These are phyloP conservation scores for Syzygium jambos DNA, from an alignment of 345 rosid species.

Conservation along the genomic window DNA sequence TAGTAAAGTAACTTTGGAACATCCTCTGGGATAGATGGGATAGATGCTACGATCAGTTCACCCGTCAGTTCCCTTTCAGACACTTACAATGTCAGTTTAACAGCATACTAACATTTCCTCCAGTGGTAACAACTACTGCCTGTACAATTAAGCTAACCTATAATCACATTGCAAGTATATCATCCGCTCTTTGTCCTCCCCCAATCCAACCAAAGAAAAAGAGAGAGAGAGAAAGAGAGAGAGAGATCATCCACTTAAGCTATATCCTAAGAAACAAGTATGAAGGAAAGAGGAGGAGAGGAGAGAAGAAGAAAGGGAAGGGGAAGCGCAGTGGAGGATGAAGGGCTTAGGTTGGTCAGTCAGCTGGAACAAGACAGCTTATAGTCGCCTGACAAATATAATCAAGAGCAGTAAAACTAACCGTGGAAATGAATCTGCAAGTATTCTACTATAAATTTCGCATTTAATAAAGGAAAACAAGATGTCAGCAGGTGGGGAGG, in stretches of 20 bases:
- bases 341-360: background rate
- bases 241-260: background rate
- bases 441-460: background rate
- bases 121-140: background rate
- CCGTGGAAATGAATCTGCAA: background rate
- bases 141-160: background rate
- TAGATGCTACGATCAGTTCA: background rate
- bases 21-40: background rate
- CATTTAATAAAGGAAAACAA: background rate
- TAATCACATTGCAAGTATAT: background rate
- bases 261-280: background rate
- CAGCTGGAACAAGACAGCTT: background rate
- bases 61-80: background rate
- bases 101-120: background rate
- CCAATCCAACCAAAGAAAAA: background rate
- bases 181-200: background rate
- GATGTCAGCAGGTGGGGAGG: background rate
- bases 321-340: background rate
- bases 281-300: background rate
- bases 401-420: background rate
- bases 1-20: background rate
- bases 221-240: rapidly evolving
- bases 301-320: background rate
- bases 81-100: background rate
- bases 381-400: background rate